phyloP scores from a whole-genome alignment of 2,329 filamentous ascomycete genomes.

The Fusarium penzigii region DNA sequence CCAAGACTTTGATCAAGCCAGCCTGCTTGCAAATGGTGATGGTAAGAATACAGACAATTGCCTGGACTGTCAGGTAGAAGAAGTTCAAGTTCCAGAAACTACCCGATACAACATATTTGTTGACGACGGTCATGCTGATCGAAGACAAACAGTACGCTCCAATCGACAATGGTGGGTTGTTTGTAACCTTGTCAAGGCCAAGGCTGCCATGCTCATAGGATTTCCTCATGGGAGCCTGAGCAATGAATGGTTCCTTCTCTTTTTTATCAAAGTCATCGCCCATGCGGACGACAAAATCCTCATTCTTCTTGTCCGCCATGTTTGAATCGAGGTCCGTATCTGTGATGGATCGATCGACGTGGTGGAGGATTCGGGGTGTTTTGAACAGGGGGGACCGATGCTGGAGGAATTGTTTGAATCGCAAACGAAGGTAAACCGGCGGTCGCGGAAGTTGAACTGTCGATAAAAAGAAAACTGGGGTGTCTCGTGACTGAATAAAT shows the following conservation, averaged over 20 bases:
- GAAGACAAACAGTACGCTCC: constrained; percentile 90
- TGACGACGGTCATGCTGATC: constrained; percentile 99
- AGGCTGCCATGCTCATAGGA: constrained; percentile 12
- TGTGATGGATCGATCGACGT: constrained; percentile 30
- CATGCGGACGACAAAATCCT: constrained; percentile 74
- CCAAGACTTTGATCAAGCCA: constrained; percentile 78
- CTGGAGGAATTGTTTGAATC: neutral
- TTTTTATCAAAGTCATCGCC: constrained; percentile 56
- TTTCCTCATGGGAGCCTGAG: constrained; percentile 25
- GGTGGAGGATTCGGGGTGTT: constrained; percentile 4
- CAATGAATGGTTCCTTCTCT: constrained; percentile 54
- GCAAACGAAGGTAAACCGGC: neutral
- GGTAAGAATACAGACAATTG: constrained; percentile 81
- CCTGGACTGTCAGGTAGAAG: constrained; percentile 90
- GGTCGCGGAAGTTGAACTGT: neutral
- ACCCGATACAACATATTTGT: constrained; percentile 97
- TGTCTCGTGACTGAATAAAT: too few species aligned
- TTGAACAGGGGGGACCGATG: neutral
- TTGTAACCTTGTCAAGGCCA: constrained; percentile 53
- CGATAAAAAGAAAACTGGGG: too few species aligned
- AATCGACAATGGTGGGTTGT: constrained; percentile 79
- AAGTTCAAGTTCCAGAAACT: constrained; percentile 94
- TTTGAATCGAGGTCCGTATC: neutral
- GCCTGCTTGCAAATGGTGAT: constrained; percentile 81
- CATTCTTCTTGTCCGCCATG: constrained; percentile 91